Evolutionary conservation across 345 rosid species (phyloP), one percentile per base, ranked within the genome.

Genomic region (Moricandia arvensis): DNA sequence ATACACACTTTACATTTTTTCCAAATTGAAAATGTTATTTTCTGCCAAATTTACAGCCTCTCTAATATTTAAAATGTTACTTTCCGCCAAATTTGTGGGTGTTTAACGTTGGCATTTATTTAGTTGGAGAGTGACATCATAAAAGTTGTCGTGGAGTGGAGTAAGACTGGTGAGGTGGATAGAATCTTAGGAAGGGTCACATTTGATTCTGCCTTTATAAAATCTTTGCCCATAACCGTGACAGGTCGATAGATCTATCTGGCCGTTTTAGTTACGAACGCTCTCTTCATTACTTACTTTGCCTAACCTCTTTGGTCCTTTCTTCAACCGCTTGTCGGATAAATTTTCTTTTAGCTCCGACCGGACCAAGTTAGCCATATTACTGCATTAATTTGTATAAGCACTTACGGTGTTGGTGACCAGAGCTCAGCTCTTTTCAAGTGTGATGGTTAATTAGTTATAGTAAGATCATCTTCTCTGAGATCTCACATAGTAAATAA

Each of bases 121-220:
- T 27, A 55, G n/a, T 6, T 45, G 49, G 60, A 72, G 47, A 18
- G 53, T 62, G 75, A 72, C 51, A 4, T 62, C 61, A 10, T 62
- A 17, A 71, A 59, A 45, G 21, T 31, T 61, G 68, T 47, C 69
- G 38, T 72, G 68, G 0, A 57, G 17, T 69, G 35, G 35, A 24
- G 29, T 37, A 15, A 35, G 21, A 41, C 18, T 73, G 76, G 31
- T 63, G 76, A 73, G 55, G 63, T 73, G 76, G 70, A 73, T 11
- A 53, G 63, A 73, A 53, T 63, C 63, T 16, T 51, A 53, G 76
- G 76, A 53, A 63, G 53, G 63, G 63, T 51, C 69, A 73, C 76
- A 26, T 62, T 24, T 63, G 76, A 73, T 62, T 18, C 34, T 45
- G 73, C 43, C 64, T 69, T 57, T 69, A 4, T n/a, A 57, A 26